Percentiles rank a stretch among this genome's conserved stretches.
phyloP scores from a whole-genome alignment of 495 filamentous ascomycete genomes.

The Trichocladium uniseriatum region DNA sequence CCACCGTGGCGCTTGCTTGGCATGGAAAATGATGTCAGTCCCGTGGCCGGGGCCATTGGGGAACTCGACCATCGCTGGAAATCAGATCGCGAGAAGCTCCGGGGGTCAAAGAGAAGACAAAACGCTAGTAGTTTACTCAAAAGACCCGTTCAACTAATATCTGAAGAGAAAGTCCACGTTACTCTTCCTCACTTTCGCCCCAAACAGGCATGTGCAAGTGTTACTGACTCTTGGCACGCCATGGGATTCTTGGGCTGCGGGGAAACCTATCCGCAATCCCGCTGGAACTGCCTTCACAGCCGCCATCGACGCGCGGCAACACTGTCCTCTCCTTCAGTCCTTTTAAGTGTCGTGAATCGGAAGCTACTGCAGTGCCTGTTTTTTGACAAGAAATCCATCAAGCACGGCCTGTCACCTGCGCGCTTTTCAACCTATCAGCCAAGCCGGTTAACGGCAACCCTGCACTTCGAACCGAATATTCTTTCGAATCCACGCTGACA shows the following conservation, averaged over 20 bases:
- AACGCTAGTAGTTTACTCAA: too few species aligned
- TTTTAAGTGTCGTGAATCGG: background rate
- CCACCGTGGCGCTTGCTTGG: constrained; percentile 6
- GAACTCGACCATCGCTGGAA: background rate
- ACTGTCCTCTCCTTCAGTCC: background rate
- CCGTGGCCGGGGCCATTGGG: background rate
- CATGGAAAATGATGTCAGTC: constrained; percentile 16
- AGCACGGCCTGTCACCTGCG: background rate
- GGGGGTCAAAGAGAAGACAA: too few species aligned
- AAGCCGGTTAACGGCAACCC: background rate
- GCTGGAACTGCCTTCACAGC: too few species aligned
- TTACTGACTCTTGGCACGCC: background rate
- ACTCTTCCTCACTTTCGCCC: too few species aligned
- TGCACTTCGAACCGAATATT: background rate
- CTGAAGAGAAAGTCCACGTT: too few species aligned
- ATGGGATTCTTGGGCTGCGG: constrained; percentile 3
- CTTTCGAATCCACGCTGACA: background rate
- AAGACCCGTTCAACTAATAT: too few species aligned
- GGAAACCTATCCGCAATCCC: background rate
- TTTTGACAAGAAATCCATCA: background rate
- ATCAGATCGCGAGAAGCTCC: too few species aligned
- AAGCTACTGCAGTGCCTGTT: background rate
- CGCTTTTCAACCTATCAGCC: background rate
- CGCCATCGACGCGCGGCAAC: constrained; percentile 7
- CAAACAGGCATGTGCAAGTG: too few species aligned